Percentiles rank a stretch among this genome's conserved stretches.
Conservation (phyloP, 805 yeast genomes). For the Kluyveromyces dobzhanskii region DNA sequence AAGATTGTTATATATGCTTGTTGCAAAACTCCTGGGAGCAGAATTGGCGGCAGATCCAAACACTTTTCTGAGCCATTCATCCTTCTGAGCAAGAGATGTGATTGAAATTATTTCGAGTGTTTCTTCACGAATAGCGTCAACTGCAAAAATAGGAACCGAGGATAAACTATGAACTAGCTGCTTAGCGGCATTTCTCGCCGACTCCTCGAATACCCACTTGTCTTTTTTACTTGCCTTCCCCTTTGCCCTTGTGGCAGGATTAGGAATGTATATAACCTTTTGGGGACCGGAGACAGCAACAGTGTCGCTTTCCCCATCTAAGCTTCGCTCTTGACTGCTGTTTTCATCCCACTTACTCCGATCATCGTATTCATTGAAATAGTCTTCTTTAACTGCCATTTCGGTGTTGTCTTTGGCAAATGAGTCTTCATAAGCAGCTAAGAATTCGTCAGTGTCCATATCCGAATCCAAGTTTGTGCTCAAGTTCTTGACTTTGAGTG, state of each 20-base stretch:
- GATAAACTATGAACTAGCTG: conserved; percentile 46
- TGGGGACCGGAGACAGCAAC: conserved; percentile 29
- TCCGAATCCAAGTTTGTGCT: conserved; percentile 59
- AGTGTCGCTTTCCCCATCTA: conserved; percentile 19
- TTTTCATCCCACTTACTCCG: conserved; percentile 22
- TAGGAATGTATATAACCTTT: conserved; percentile 59
- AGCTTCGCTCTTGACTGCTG: conserved; percentile 24
- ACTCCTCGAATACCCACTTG: conserved; percentile 68
- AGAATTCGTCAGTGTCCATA: conserved; percentile 59
- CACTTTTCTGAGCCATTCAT: conserved; percentile 72
- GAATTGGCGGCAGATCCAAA: conserved; percentile 69
- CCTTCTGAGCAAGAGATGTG: conserved; percentile 66
- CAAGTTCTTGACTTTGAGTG: conserved; percentile 63
- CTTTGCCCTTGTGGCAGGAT: conserved; percentile 73
- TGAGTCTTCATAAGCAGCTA: conserved; percentile 33
- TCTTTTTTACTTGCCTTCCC: conserved; percentile 70
- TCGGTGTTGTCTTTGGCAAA: conserved; percentile 11
- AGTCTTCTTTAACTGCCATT: conserved; percentile 12
- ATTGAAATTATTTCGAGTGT: conserved; percentile 75
- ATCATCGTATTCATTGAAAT: conserved; percentile 19
- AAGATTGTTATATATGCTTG: conserved; percentile 62
- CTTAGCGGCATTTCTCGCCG: conserved; percentile 53
- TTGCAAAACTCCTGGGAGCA: conserved; percentile 71
- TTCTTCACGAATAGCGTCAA: conserved; percentile 75
- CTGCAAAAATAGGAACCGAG: conserved; percentile 62